Conservation (phyloP, 176 grass and related monocot species). For the Ensete glaucum region DNA sequence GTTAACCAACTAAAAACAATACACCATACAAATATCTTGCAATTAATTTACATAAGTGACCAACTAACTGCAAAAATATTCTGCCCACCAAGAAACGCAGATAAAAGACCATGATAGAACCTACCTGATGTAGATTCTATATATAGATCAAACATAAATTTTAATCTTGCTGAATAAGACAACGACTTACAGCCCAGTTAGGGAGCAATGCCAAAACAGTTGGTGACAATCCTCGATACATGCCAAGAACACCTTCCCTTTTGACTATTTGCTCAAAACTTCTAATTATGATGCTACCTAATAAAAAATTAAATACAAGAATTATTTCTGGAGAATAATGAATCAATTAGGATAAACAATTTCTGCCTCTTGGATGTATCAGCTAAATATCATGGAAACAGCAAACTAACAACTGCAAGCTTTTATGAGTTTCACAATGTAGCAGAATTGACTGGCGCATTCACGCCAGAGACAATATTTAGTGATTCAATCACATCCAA, state of each 20-base stretch:
- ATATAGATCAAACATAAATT: no score
- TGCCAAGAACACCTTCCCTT: constrained; percentile 69
- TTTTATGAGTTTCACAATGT: neutral
- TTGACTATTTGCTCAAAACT: constrained; percentile 79
- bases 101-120: no score
- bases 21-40: no score
- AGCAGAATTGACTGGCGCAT: no score
- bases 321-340: neutral
- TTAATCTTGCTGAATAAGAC: neutral
- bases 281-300: constrained; percentile 84
- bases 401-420: neutral
- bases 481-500: no score
- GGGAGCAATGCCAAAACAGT: constrained; percentile 80
- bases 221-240: constrained; percentile 88
- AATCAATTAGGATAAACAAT: neutral
- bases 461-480: no score
- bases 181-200: constrained; percentile 91
- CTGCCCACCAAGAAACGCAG: no score
- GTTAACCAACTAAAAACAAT: no score
- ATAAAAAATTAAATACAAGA: neutral
- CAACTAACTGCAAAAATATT: no score
- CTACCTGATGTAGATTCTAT: no score
- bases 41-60: no score
- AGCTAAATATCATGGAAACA: neutral
- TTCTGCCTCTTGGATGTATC: neutral